These are phyloP conservation scores for Phtheirospermum japonicum DNA, from an alignment of 257 asterid genomes.

Conservation along the genomic window DNA sequence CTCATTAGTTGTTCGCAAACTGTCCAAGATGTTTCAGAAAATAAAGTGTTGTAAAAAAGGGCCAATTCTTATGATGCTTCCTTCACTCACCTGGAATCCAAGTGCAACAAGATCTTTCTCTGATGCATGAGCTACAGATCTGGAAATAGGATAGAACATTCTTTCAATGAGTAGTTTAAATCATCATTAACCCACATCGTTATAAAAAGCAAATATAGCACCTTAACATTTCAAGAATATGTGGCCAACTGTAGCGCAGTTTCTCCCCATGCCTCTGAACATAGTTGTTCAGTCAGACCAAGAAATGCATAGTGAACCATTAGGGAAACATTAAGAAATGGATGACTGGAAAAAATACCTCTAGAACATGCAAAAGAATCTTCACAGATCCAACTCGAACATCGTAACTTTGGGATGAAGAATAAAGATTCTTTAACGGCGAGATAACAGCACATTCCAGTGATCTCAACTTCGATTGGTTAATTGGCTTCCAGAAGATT, in stretches of 20 bases:
- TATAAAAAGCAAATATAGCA: conserved; percentile 28
- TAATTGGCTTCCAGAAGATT: conserved; percentile 42
- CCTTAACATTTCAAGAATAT: conserved; percentile 86
- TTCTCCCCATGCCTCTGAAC: conserved; percentile 96
- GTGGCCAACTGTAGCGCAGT: conserved; percentile 85
- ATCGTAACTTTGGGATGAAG: conserved; percentile 66
- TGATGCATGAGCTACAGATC: conserved; percentile 81
- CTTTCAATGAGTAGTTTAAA: conserved; percentile 23
- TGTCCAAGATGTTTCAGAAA: conserved; percentile 15
- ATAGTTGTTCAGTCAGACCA: conserved; percentile 32
- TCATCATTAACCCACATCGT: conserved; percentile 24
- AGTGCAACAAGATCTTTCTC: conserved; percentile 90
- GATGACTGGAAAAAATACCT: conserved; percentile 45
- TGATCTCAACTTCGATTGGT: conserved; percentile 53
- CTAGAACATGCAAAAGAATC: conserved; percentile 92
- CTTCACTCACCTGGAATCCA: conserved; percentile 90
- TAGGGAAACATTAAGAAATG: conserved; percentile 12
- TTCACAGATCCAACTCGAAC: conserved; percentile 82
- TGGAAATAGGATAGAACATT: conserved; percentile 37
- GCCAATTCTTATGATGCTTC: conserved; percentile 12
- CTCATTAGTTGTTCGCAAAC: conserved; percentile 14
- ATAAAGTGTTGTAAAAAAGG: background rate
- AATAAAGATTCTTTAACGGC: conserved; percentile 72
- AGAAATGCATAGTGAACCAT: conserved; percentile 16
- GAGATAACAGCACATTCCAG: conserved; percentile 89